These are phyloP conservation scores for Phytopythium litorale DNA, from an alignment of 352 stramenopile genomes.

Conservation along the genomic window DNA sequence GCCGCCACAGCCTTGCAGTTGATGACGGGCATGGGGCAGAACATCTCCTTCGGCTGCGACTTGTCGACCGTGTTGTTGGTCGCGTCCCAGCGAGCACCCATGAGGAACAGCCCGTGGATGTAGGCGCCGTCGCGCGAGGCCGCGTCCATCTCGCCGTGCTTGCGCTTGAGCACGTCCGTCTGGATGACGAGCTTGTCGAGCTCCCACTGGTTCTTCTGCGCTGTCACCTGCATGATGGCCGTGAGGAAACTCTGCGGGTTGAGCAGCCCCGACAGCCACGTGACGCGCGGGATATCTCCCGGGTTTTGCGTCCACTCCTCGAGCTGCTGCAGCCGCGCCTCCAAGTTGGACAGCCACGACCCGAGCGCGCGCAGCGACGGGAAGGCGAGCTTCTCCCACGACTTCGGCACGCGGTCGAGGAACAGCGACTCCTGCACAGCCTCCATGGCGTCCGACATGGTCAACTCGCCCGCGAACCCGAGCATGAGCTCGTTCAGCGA, in stretches of 20 bases:
- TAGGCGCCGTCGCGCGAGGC: constrained; percentile 92
- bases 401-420: constrained; percentile 89
- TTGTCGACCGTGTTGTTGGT: constrained; percentile 92
- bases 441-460: constrained; percentile 98
- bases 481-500: constrained; percentile 97
- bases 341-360: constrained; percentile 94
- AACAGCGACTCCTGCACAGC: constrained; percentile 93
- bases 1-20: constrained; percentile 95
- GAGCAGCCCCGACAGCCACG: constrained; percentile 93
- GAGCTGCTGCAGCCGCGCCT: constrained; percentile 89
- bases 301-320: constrained; percentile 97
- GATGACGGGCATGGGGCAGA: constrained; percentile 96
- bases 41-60: constrained; percentile 98
- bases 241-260: constrained; percentile 97
- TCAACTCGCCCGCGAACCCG: constrained; percentile 95
- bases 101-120: constrained; percentile 92
- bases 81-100: constrained; percentile 95
- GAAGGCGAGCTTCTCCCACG: constrained; percentile 95
- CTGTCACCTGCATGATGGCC: constrained; percentile 96
- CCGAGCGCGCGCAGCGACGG: constrained; percentile 88
- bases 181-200: constrained; percentile 97
- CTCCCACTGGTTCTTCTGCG: constrained; percentile 97
- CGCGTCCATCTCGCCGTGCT: constrained; percentile 87
- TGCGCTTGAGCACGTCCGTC: constrained; percentile 95
- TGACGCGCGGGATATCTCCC: constrained; percentile 95